Percentiles rank a stretch among this genome's conserved stretches.
Evolutionary conservation across 75 land plant species (phyloP).

Genomic region (Larix kaempferi): DNA sequence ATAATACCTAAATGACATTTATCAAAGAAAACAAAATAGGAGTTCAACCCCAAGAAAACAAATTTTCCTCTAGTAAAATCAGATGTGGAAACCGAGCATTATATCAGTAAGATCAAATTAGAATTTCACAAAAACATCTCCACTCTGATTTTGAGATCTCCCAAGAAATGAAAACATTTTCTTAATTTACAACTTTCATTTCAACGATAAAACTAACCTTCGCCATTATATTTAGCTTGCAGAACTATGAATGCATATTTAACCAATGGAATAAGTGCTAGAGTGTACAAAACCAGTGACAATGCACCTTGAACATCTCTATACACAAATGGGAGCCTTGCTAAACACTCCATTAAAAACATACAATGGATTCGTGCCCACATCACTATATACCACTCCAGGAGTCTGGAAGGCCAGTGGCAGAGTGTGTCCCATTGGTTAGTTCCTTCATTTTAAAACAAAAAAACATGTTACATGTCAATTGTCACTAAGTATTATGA

Average conservation of each 20-base stretch:
- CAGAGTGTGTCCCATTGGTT: too few relatives aligned
- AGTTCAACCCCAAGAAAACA: not conserved
- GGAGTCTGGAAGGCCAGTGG: too few relatives aligned
- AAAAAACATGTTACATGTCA: too few relatives aligned
- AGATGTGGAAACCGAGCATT: not conserved
- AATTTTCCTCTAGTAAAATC: not conserved
- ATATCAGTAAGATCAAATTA: not conserved
- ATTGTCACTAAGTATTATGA: too few relatives aligned
- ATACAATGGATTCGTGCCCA: too few relatives aligned
- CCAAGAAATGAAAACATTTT: not conserved
- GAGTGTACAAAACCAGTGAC: constrained; percentile 82
- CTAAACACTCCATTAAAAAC: too few relatives aligned
- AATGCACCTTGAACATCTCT: constrained; percentile 85
- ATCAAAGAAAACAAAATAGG: not conserved
- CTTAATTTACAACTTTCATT: too few relatives aligned
- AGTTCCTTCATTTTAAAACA: too few relatives aligned
- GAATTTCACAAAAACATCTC: not conserved
- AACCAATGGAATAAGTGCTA: constrained; percentile 82
- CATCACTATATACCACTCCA: too few relatives aligned
- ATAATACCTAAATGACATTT: not conserved
- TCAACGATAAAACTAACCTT: constrained; percentile 46
- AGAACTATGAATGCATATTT: constrained; percentile 89
- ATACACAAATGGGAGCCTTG: too few relatives aligned
- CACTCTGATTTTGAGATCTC: not conserved
- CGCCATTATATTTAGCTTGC: constrained; percentile 94